These are phyloP conservation scores for Sporothrix humicola DNA, from an alignment of 2,329 filamentous ascomycete species.

Conservation along the genomic window DNA sequence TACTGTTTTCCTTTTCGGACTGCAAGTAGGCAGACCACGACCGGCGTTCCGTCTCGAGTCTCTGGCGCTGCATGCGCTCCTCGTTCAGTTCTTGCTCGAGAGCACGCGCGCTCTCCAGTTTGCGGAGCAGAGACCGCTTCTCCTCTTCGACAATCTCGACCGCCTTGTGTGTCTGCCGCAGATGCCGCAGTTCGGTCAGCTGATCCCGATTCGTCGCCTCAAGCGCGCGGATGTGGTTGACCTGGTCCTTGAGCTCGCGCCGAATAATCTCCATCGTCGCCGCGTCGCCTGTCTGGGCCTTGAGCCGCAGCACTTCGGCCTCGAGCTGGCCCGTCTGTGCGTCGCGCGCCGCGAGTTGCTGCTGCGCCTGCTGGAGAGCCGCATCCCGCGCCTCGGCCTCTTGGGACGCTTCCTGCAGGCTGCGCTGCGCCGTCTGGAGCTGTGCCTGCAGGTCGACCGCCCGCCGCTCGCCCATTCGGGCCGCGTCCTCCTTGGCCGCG, in stretches of 20 bases:
- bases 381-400: conserved; percentile 63
- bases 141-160: conserved; percentile 95
- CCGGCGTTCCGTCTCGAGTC: conserved; percentile 84
- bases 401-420: conserved; percentile 63
- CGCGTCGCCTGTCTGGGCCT: conserved; percentile 83
- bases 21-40: conserved; percentile 88
- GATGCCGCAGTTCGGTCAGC: conserved; percentile 75
- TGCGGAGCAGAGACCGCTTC: conserved; percentile 80
- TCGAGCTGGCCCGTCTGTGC: conserved; percentile 75
- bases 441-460: conserved; percentile 61
- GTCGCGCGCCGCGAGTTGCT: conserved; percentile 72
- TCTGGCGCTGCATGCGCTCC: conserved; percentile 78
- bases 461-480: conserved; percentile 64
- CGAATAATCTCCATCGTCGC: conserved; percentile 87
- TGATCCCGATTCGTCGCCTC: conserved; percentile 84
- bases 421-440: conserved; percentile 53
- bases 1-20: conserved; percentile 64
- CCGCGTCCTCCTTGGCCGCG: conserved; percentile 69
- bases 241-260: conserved; percentile 86
- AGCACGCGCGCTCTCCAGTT: conserved; percentile 74
- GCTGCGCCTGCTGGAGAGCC: conserved; percentile 65
- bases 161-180: conserved; percentile 82
- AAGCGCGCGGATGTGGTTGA: conserved; percentile 84
- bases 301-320: conserved; percentile 80
- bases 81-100: conserved; percentile 80